phyloP scores from a whole-genome alignment of 805 yeast species.

The Brettanomyces naardenensis region DNA sequence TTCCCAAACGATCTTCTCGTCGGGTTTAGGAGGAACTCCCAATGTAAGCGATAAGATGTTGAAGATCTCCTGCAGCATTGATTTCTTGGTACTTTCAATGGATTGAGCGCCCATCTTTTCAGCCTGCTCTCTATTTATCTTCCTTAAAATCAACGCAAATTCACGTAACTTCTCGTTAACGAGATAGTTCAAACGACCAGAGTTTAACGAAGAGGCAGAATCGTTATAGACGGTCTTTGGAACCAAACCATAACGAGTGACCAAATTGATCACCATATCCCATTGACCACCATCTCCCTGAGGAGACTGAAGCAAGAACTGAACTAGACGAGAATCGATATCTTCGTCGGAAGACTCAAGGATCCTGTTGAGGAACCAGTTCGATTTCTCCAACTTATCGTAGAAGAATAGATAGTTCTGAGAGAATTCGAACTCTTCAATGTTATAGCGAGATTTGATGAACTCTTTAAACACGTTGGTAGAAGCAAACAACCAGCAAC shows the following conservation, averaged over 20 bases:
- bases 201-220: constrained; percentile 48
- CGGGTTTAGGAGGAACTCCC: constrained; percentile 75
- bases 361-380: constrained; percentile 71
- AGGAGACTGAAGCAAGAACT: constrained; percentile 56
- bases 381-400: constrained; percentile 81
- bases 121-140: constrained; percentile 33
- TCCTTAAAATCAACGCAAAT: constrained; percentile 63
- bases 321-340: constrained; percentile 66
- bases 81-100: constrained; percentile 18
- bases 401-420: constrained; percentile 77
- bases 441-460: constrained; percentile 52
- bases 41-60: constrained; percentile 59
- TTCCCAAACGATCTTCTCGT: constrained; percentile 65
- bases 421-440: constrained; percentile 68
- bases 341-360: constrained; percentile 59
- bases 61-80: constrained; percentile 55
- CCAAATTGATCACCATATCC: constrained; percentile 74
- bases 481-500: constrained; percentile 89
- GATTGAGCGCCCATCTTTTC: constrained; percentile 8
- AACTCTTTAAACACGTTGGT: constrained; percentile 66
- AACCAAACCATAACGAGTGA: constrained; percentile 72
- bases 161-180: constrained; percentile 70
- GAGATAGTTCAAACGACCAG: constrained; percentile 50
- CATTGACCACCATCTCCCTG: constrained; percentile 86
- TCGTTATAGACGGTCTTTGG: constrained; percentile 74